Percentiles rank a stretch among this genome's conserved stretches.
phyloP scores from a whole-genome alignment of 208 protist genomes.

The Jaenimonas drosophilae region DNA sequence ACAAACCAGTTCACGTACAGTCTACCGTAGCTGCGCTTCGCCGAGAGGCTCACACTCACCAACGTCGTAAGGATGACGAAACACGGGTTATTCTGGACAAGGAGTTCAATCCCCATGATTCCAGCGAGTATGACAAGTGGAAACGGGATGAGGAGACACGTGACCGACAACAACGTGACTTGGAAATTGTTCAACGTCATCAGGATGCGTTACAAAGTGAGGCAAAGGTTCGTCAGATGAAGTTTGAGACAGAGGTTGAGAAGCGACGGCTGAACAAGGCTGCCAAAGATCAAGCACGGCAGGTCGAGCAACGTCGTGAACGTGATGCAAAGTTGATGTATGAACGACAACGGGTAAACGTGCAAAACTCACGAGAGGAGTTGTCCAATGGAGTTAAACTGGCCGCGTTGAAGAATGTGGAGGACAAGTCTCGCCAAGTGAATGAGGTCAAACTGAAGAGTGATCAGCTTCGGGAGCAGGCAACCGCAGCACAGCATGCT shows the following conservation, averaged over 20 bases:
- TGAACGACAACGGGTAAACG: not conserved
- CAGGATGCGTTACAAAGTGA: constrained; percentile 2
- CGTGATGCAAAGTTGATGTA: not conserved
- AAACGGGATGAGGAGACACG: not conserved
- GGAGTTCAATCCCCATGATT: constrained; percentile 33
- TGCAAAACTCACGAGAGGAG: not conserved
- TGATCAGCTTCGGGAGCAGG: not conserved
- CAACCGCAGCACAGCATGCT: not conserved
- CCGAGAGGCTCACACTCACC: constrained; percentile 45
- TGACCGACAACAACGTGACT: not conserved
- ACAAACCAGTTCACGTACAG: constrained; percentile 21
- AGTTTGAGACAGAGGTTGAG: not conserved
- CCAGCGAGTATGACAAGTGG: constrained; percentile 44
- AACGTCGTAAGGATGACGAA: constrained; percentile 20
- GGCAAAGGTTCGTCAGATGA: constrained; percentile 1
- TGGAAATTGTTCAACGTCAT: constrained; percentile 3
- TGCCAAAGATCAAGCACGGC: not conserved
- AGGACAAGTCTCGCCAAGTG: not conserved
- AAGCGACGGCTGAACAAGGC: not conserved
- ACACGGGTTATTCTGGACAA: constrained; percentile 24
- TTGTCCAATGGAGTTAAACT: not conserved
- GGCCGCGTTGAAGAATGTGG: not conserved
- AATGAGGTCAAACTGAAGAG: not conserved
- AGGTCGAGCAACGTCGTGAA: not conserved
- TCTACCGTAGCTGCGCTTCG: constrained; percentile 40